Evolutionary conservation across 2,329 filamentous ascomycete species (phyloP), one percentile per base, ranked within the genome.

Genomic region (Fusarium sp.): DNA sequence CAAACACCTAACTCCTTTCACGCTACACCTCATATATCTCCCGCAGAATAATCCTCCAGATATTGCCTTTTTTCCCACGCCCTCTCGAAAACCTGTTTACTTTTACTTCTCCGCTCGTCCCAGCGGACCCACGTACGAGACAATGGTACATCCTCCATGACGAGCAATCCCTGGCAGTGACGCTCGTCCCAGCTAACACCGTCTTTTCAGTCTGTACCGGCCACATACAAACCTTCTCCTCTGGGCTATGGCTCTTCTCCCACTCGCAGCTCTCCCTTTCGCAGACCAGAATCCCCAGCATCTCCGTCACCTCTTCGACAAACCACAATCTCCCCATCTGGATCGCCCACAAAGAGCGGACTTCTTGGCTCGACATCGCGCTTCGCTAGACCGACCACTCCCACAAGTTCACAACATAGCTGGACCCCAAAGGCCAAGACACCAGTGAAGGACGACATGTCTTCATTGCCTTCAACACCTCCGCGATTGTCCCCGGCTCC

Each of bases 201-300:
- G 57, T 63, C 53, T 67, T 67, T 61, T 70, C 72, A 84, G 86
- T 83, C 80, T 74, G 83, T 80, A 74, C 81, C 79, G 54, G 73
- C 80, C 45, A 79, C 85, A 54, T 91, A 89, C 76, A 91, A 91
- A 75, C 88, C 88, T 12, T 91, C 89, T 24, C 88, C 88, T 51
- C 78, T 91, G 59, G 88, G 88, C 58, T 91, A 90, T 77, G 88
- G 88, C 65, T 89, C 90, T 42, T 84, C 86, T 67, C 74, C 76
- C 19, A 71, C 73, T 15, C 86, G 91, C 73, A 84, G 79, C 71
- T 89, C 87, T 46, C 87, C 87, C 11, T 89, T 89, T 72, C 83
- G 86, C 56, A 78, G 86, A 66, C 81, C 85, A 49, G 85, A 86
- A 67, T 87, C 86, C 19, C 85, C 87, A 19, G 82, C 85, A 24